phyloP scores from a whole-genome alignment of 192 early-diverging fungal genomes.

The Phycomyces blakesleeanus region DNA sequence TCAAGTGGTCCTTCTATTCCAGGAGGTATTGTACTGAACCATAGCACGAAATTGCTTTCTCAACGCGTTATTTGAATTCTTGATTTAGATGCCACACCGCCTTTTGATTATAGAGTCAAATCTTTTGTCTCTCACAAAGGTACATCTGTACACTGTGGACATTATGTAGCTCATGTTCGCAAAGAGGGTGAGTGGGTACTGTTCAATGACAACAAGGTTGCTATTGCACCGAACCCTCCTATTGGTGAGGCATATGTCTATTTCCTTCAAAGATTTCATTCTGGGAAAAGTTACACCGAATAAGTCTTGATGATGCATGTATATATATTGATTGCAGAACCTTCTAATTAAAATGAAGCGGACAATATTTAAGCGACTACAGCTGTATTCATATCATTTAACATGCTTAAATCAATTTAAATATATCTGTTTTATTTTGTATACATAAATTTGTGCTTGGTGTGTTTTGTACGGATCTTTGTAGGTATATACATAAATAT shows the following conservation, averaged over 20 bases:
- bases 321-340: no score
- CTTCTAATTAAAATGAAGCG: no score
- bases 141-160: conserved; percentile 91
- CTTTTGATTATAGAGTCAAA: conserved; percentile 61
- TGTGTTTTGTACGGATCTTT: no score
- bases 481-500: no score
- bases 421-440: no score
- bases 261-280: conserved; percentile 50
- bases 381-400: no score
- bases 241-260: conserved; percentile 69
- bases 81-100: conserved; percentile 35
- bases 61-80: neutral
- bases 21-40: conserved; percentile 14
- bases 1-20: neutral
- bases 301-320: neutral
- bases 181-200: conserved; percentile 78
- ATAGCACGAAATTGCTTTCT: conserved; percentile 23
- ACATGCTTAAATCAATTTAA: no score
- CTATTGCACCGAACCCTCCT: conserved; percentile 58
- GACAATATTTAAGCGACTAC: no score
- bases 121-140: conserved; percentile 95
- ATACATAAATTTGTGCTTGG: no score
- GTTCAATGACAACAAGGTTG: conserved; percentile 97
- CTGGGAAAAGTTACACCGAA: neutral
- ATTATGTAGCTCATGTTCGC: conserved; percentile 89